Conservation (phyloP, 2,329 filamentous ascomycete genomes). For the Microdochium bolleyi region DNA sequence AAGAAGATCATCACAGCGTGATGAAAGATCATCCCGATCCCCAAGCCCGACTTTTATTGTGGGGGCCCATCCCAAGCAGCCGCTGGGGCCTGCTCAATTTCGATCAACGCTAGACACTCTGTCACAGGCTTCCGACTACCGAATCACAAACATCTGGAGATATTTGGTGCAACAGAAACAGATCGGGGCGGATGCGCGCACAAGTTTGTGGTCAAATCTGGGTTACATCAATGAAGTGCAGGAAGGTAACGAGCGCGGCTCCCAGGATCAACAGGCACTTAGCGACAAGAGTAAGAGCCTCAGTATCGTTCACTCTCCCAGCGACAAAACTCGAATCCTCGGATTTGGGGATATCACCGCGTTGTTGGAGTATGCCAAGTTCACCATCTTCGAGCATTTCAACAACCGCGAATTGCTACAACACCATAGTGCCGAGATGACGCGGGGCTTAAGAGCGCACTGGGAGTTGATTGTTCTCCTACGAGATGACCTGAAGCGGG, state of each 20-base stretch:
- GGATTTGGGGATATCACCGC: background rate
- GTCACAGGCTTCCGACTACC: too few relatives aligned
- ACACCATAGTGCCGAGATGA: background rate
- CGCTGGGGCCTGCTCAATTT: too few relatives aligned
- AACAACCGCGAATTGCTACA: background rate
- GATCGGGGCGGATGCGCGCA: too few relatives aligned
- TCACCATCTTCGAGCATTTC: background rate
- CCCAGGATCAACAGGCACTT: background rate
- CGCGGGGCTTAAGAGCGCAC: background rate
- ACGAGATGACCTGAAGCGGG: background rate
- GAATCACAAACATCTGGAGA: too few relatives aligned
- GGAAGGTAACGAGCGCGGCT: background rate
- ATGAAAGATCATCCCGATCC: too few relatives aligned
- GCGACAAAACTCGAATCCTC: background rate
- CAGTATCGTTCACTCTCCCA: background rate
- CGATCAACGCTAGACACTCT: too few relatives aligned
- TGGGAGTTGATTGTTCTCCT: background rate
- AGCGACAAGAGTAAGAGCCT: background rate
- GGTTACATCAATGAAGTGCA: too few relatives aligned
- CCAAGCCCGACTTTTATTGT: too few relatives aligned
- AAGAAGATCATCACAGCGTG: too few relatives aligned
- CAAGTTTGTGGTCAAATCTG: too few relatives aligned
- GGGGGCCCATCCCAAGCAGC: too few relatives aligned
- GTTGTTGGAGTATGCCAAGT: background rate
- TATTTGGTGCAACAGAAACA: too few relatives aligned